phyloP scores from a whole-genome alignment of 1,139 yeast species.

The Hyphopichia fennica region DNA sequence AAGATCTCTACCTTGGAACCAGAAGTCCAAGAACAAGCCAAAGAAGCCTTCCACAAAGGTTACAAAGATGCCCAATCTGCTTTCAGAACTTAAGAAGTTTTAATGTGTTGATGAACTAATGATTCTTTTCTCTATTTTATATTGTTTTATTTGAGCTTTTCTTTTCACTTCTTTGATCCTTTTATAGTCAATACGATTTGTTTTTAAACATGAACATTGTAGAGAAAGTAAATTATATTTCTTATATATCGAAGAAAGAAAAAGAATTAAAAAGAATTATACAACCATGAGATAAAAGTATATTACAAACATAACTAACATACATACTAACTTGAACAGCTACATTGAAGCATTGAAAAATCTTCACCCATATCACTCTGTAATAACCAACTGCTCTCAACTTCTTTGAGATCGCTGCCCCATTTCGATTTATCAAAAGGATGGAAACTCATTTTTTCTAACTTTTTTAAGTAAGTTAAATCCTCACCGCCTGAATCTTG shows the following conservation, averaged over 20 bases:
- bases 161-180: neutral
- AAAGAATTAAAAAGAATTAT: too few species aligned
- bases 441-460: slow-evolving; percentile 60
- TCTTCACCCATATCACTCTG: slow-evolving; percentile 47
- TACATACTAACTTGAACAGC: slow-evolving; percentile 55
- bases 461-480: slow-evolving; percentile 46
- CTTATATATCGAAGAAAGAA: too few species aligned
- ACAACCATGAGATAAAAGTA: too few species aligned
- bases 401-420: slow-evolving; percentile 62
- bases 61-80: slow-evolving; percentile 36
- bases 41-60: slow-evolving; percentile 38
- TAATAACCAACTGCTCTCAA: slow-evolving; percentile 55
- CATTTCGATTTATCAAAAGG: slow-evolving; percentile 62
- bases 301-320: neutral
- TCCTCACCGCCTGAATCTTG: slow-evolving; percentile 38
- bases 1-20: slow-evolving; percentile 36
- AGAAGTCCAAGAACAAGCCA: slow-evolving; percentile 35
- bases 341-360: slow-evolving; percentile 60
- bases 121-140: neutral
- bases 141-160: neutral
- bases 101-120: neutral
- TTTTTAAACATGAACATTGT: too few species aligned
- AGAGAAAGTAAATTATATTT: too few species aligned
- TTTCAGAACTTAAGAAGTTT: slow-evolving; percentile 14
- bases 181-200: too few species aligned